phyloP scores from a whole-genome alignment of 2,329 filamentous ascomycete genomes.

The Cladosporium colombiae region DNA sequence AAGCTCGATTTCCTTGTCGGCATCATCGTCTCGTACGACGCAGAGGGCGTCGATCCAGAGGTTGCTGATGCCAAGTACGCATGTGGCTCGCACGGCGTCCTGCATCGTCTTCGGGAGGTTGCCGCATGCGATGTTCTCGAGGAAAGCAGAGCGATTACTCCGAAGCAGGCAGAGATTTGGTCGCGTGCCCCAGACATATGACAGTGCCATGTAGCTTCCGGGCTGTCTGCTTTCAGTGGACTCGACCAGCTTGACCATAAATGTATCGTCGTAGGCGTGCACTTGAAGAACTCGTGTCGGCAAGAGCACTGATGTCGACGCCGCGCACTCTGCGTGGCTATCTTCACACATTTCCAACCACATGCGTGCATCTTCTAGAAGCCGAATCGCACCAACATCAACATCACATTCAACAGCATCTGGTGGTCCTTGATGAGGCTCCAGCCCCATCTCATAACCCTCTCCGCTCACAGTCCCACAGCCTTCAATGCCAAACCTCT shows the following conservation, averaged over 20 bases:
- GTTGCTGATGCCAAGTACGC: background rate
- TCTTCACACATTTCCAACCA: background rate
- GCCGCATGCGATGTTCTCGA: background rate
- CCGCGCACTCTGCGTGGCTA: background rate
- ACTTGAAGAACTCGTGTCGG: background rate
- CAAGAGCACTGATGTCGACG: background rate
- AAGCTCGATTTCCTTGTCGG: background rate
- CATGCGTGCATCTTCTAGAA: background rate
- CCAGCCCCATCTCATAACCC: background rate
- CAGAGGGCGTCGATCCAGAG: slow-evolving; percentile 15
- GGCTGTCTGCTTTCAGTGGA: background rate
- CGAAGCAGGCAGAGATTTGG: background rate
- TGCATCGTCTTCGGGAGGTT: background rate
- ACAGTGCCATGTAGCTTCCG: background rate
- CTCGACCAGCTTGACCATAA: background rate
- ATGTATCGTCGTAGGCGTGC: background rate
- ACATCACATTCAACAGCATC: background rate
- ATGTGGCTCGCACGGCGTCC: background rate
- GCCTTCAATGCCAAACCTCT: background rate
- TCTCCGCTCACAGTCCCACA: background rate
- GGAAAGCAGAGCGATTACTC: background rate
- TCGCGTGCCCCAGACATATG: background rate
- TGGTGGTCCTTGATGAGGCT: background rate
- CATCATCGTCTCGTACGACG: background rate
- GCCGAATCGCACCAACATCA: background rate